Conservation (phyloP, 257 asterid species). For the Primulina tabacum region DNA sequence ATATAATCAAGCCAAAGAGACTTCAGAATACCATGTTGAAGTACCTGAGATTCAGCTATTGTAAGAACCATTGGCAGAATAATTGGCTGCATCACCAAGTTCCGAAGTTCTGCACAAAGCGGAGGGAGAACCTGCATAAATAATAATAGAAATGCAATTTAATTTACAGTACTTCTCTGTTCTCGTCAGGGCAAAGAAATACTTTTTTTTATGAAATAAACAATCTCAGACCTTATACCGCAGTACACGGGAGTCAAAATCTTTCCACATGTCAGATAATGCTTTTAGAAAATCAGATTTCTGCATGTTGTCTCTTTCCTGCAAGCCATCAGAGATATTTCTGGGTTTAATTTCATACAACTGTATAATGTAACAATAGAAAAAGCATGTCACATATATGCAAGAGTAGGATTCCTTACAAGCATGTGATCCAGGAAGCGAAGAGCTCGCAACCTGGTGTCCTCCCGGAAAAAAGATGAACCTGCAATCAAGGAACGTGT, state of each 20-base stretch:
- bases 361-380: conserved; percentile 11
- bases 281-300: conserved; percentile 95
- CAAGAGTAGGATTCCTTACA: conserved; percentile 48
- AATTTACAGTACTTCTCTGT: conserved; percentile 19
- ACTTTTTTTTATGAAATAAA: conserved; percentile 23
- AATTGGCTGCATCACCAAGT: conserved; percentile 98
- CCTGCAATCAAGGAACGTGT: conserved; percentile 49
- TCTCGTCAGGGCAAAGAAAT: conserved; percentile 23
- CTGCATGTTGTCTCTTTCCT: conserved; percentile 99
- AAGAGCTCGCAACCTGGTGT: conserved; percentile 98
- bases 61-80: conserved; percentile 99
- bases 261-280: conserved; percentile 99
- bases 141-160: conserved; percentile 22
- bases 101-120: conserved; percentile 96
- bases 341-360: conserved; percentile 24
- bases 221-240: conserved; percentile 82
- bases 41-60: conserved; percentile 97
- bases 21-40: conserved; percentile 25
- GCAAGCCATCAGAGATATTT: conserved; percentile 44
- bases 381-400: conserved; percentile 29
- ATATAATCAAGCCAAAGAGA: conserved; percentile 22
- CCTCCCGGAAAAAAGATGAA: conserved; percentile 89
- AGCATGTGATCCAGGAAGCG: conserved; percentile 98
- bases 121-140: conserved; percentile 95
- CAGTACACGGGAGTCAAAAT: conserved; percentile 91